These are phyloP conservation scores for Gaeumannomyces sp. DNA, from an alignment of 2,329 filamentous ascomycete genomes.

Conservation along the genomic window DNA sequence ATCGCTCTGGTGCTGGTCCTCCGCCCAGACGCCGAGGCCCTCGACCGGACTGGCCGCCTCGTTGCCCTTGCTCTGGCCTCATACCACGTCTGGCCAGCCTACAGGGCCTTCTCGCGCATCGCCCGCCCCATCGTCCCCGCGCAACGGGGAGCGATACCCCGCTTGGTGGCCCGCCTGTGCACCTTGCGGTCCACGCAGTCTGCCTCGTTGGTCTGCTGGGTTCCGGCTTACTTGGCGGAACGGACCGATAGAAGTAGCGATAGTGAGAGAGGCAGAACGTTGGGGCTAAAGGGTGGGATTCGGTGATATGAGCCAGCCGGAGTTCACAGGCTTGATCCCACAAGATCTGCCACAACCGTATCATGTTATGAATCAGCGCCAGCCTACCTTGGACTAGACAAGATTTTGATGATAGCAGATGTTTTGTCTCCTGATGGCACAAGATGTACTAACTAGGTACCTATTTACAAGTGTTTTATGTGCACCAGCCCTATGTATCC, in stretches of 20 bases:
- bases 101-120: slow-evolving; percentile 34
- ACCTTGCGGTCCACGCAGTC: slow-evolving; percentile 35
- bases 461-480: neutral
- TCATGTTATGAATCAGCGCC: neutral
- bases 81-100: slow-evolving; percentile 43
- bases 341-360: slow-evolving; percentile 6
- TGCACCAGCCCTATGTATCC: neutral
- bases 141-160: slow-evolving; percentile 12
- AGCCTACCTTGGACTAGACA: neutral
- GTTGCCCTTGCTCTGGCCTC: slow-evolving; percentile 36
- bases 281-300: too few relatives aligned
- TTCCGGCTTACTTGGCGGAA: slow-evolving; percentile 16
- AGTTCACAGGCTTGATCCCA: too few relatives aligned
- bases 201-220: slow-evolving; percentile 31
- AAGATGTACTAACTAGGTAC: too few relatives aligned
- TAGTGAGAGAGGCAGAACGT: too few relatives aligned
- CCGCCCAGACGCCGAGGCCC: slow-evolving; percentile 23
- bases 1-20: slow-evolving; percentile 31
- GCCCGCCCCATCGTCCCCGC: neutral
- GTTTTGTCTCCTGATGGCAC: neutral
- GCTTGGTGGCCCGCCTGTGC: slow-evolving; percentile 40
- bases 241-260: neutral
- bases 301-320: too few relatives aligned
- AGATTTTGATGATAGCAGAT: neutral
- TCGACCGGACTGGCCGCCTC: slow-evolving; percentile 26